phyloP scores from a whole-genome alignment of 2,329 filamentous ascomycete species.

The Sarocladiaceae sp. region DNA sequence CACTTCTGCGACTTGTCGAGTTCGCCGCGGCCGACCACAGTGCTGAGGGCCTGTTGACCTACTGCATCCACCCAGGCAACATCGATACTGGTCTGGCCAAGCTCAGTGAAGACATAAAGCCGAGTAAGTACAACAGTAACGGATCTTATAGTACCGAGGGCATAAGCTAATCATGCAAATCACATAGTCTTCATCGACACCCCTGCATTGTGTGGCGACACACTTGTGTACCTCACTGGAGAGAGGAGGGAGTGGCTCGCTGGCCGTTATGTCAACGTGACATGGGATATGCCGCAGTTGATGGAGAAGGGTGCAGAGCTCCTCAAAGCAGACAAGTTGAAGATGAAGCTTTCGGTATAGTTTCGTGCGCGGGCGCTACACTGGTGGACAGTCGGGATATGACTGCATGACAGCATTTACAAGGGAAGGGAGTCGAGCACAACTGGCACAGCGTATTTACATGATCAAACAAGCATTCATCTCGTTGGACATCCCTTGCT shows the following conservation, averaged over 20 bases:
- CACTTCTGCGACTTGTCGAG: slow-evolving; percentile 5
- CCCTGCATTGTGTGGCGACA: slow-evolving; percentile 21
- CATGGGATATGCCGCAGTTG: slow-evolving; percentile 32
- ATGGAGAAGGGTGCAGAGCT: slow-evolving; percentile 20
- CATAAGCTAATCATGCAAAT: background rate
- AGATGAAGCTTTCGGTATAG: too few relatives aligned
- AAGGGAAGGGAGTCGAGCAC: too few relatives aligned
- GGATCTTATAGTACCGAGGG: background rate
- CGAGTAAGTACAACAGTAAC: background rate
- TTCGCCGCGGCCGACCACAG: slow-evolving; percentile 3
- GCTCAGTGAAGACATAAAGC: background rate
- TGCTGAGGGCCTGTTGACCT: slow-evolving; percentile 4
- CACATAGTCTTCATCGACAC: slow-evolving; percentile 4
- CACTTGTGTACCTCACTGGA: slow-evolving; percentile 22
- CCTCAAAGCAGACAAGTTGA: slow-evolving; percentile 7
- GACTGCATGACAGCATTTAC: too few relatives aligned
- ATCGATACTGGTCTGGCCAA: slow-evolving; percentile 4
- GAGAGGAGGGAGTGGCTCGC: slow-evolving; percentile 24
- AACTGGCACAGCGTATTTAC: too few relatives aligned
- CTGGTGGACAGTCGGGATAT: too few relatives aligned
- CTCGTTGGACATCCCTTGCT: too few relatives aligned
- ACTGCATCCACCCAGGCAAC: slow-evolving; percentile 8
- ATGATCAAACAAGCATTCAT: too few relatives aligned
- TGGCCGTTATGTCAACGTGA: slow-evolving; percentile 31
- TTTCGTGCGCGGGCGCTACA: too few relatives aligned